Evolutionary conservation across 768 basidiomycete species (phyloP).

Genomic region (Bullera alba): DNA sequence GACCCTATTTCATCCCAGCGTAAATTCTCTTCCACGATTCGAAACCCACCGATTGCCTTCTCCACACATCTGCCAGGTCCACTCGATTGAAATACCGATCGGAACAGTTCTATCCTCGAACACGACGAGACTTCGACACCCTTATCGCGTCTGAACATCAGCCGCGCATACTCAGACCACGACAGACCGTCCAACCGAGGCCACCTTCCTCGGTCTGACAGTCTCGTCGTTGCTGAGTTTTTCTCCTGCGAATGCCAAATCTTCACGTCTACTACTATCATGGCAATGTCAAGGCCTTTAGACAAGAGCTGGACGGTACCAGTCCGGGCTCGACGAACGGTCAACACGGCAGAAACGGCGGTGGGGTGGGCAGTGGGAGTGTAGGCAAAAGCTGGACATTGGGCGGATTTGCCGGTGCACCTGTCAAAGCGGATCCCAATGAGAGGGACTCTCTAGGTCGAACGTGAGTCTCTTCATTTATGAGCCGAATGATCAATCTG

Average conservation of each 20-base stretch:
- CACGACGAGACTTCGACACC: too few species aligned
- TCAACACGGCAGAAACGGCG: conserved; percentile 4
- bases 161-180: too few species aligned
- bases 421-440: conserved; percentile 43
- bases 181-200: too few species aligned
- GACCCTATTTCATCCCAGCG: too few species aligned
- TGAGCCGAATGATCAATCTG: neutral
- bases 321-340: conserved; percentile 1
- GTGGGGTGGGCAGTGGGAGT: conserved; percentile 13
- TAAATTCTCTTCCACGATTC: too few species aligned
- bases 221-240: neutral
- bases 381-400: conserved; percentile 34
- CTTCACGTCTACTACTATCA: conserved; percentile 38
- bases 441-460: conserved; percentile 41
- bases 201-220: conserved; percentile 32
- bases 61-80: too few species aligned
- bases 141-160: too few species aligned
- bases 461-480: conserved; percentile 26
- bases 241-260: conserved; percentile 28
- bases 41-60: too few species aligned
- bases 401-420: conserved; percentile 12
- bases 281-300: conserved; percentile 40
- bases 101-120: too few species aligned
- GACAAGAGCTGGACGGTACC: conserved; percentile 37
- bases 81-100: too few species aligned